Evolutionary conservation across 495 filamentous ascomycete genomes (phyloP), one percentile per base, ranked within the genome.

Genomic region (Emericellopsis terricola): DNA sequence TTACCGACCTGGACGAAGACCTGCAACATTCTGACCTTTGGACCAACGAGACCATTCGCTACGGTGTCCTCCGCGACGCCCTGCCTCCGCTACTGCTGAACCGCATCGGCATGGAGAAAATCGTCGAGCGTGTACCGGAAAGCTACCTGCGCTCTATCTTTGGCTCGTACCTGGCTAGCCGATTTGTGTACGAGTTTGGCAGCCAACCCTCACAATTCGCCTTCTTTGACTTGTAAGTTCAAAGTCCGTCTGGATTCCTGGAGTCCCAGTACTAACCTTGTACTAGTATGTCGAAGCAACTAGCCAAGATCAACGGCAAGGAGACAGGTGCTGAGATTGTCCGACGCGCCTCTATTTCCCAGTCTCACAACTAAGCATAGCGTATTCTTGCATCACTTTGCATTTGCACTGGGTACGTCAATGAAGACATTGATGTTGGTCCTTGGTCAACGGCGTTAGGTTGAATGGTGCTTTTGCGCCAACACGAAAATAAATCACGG

Each of bases 151-250:
- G 83, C 31, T 75, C 87, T 31, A 94, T 97, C 50, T 97, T 97
- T 51, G 89, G 89, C 40, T 89, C 81, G 48, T 91, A 86, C 59
- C 60, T 97, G 41, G 89, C 89, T 19, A 87, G 80, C 46, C 74
- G 89, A 14, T 97, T 97, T 53, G 82, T 97, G 19, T 97, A 97
- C 54, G 69, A 89, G 51, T 83, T 81, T 53, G 89, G 89, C 50
- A 87, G 83, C 59, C 71, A 68, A 42, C 85, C 89, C 3, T 87
- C 76, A 62, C 91, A 94, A 49, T 94, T 97, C 60, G 82, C 89
- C 6, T 97, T 97, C 68, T 97, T 93, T 58, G 80, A 91, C 45
- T 97, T 96, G 84, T 93, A 65, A 71, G 80, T 75, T 43, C 16
- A 3, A n/a, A n/a, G n/a, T n/a, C n/a, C n/a, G n/a, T n/a, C n/a